Conservation (phyloP, 495 filamentous ascomycete genomes). For the Trichoderma asperelloides region DNA sequence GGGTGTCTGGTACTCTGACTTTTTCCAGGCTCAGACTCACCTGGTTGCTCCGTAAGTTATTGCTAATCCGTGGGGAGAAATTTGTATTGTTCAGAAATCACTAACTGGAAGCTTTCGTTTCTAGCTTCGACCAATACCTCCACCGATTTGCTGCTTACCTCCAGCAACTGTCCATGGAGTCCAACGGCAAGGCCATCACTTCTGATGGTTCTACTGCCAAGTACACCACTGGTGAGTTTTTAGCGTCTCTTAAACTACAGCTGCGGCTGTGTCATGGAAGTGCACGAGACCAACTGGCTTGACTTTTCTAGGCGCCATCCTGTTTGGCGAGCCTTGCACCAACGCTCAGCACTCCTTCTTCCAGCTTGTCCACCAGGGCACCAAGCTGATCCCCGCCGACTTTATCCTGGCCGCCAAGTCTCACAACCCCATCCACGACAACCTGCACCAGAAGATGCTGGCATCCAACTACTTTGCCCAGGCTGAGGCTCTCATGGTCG, state of each 20-base stretch:
- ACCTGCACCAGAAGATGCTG: slow-evolving; percentile 97
- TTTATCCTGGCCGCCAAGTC: slow-evolving; percentile 94
- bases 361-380: slow-evolving; percentile 97
- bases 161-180: slow-evolving; percentile 98
- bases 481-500: slow-evolving; percentile 96
- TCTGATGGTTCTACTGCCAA: slow-evolving; percentile 84
- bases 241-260: background rate
- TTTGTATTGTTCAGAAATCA: background rate
- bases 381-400: slow-evolving; percentile 95
- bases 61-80: background rate
- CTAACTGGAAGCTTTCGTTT: slow-evolving; percentile 14
- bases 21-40: slow-evolving; percentile 96
- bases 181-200: slow-evolving; percentile 96
- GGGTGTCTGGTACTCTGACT: slow-evolving; percentile 98
- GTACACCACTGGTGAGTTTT: slow-evolving; percentile 69
- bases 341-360: slow-evolving; percentile 99
- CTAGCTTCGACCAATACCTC: slow-evolving; percentile 92
- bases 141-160: slow-evolving; percentile 98
- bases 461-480: slow-evolving; percentile 98
- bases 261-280: too few relatives aligned
- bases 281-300: background rate
- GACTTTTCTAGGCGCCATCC: slow-evolving; percentile 46
- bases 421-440: slow-evolving; percentile 87
- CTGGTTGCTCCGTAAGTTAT: slow-evolving; percentile 72
- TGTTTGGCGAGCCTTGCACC: slow-evolving; percentile 97